Percentiles rank a stretch among this genome's conserved stretches.
phyloP scores from a whole-genome alignment of 83 land plant genomes.

The Picea abies region DNA sequence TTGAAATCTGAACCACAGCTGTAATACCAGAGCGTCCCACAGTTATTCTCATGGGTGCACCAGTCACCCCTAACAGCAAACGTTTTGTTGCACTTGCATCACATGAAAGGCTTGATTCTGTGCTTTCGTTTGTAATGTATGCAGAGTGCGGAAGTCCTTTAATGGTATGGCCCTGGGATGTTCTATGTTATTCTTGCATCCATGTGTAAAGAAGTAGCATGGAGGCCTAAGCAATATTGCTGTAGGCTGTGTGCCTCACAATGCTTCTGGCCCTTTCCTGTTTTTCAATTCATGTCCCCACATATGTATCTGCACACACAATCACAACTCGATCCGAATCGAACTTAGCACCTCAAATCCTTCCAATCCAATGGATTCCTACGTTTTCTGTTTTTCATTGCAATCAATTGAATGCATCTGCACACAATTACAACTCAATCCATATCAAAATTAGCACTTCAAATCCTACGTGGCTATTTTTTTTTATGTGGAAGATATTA shows the following conservation, averaged over 20 bases:
- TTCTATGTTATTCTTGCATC: constrained; percentile 32
- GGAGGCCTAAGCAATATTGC: constrained; percentile 37
- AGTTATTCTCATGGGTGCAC: neutral
- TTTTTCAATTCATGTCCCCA: constrained; percentile 69
- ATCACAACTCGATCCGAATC: neutral
- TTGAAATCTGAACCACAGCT: constrained; percentile 35
- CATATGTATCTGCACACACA: constrained; percentile 52
- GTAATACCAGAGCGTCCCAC: constrained; percentile 11
- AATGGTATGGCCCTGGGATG: constrained; percentile 40
- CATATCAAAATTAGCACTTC: no score
- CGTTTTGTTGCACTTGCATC: constrained; percentile 26
- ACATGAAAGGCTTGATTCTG: constrained; percentile 23
- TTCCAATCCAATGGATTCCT: no score
- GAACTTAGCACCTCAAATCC: no score
- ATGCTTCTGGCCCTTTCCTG: constrained; percentile 49
- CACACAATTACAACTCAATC: neutral
- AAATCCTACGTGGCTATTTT: no score
- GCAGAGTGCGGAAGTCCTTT: constrained; percentile 49
- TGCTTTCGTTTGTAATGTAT: constrained; percentile 45
- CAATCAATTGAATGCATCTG: constrained; percentile 40
- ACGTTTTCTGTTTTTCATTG: no score
- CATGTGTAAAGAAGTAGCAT: constrained; percentile 31
- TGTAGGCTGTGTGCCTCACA: constrained; percentile 34
- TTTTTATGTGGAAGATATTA: no score
- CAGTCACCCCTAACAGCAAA: constrained; percentile 33